These are phyloP conservation scores for Talaromyces sp. DNA, from an alignment of 2,329 filamentous ascomycete genomes.

Conservation along the genomic window DNA sequence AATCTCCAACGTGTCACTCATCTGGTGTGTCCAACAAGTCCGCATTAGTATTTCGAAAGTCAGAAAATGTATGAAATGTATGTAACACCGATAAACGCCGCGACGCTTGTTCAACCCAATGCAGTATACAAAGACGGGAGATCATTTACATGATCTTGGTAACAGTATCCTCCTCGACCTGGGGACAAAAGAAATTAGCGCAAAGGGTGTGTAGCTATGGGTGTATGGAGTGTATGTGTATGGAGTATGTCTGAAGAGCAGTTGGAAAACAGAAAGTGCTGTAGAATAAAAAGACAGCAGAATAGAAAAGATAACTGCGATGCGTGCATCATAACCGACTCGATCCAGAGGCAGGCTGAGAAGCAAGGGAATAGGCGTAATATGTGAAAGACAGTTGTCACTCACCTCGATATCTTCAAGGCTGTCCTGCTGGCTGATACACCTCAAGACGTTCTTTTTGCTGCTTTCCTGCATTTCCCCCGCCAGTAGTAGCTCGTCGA, in stretches of 20 bases:
- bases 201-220: background rate
- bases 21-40: slow-evolving; percentile 2
- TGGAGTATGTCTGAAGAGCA: background rate
- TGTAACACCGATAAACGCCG: slow-evolving; percentile 25
- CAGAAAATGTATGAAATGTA: slow-evolving; percentile 4
- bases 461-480: slow-evolving; percentile 98
- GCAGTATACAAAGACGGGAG: background rate
- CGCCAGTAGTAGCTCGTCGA: slow-evolving; percentile 90
- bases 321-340: background rate
- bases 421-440: slow-evolving; percentile 95
- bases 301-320: background rate
- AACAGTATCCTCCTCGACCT: slow-evolving; percentile 81
- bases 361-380: background rate
- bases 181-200: slow-evolving; percentile 42
- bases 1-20: slow-evolving; percentile 9
- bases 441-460: slow-evolving; percentile 96
- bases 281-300: background rate
- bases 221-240: background rate
- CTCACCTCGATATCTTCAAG: slow-evolving; percentile 99
- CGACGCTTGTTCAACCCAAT: slow-evolving; percentile 3
- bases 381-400: slow-evolving; percentile 21
- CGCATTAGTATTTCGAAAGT: slow-evolving; percentile 9
- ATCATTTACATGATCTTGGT: slow-evolving; percentile 75
- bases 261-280: background rate
- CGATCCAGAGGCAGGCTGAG: background rate